phyloP scores from a whole-genome alignment of 2,329 filamentous ascomycete genomes.

The Fusarium guadeloupense region DNA sequence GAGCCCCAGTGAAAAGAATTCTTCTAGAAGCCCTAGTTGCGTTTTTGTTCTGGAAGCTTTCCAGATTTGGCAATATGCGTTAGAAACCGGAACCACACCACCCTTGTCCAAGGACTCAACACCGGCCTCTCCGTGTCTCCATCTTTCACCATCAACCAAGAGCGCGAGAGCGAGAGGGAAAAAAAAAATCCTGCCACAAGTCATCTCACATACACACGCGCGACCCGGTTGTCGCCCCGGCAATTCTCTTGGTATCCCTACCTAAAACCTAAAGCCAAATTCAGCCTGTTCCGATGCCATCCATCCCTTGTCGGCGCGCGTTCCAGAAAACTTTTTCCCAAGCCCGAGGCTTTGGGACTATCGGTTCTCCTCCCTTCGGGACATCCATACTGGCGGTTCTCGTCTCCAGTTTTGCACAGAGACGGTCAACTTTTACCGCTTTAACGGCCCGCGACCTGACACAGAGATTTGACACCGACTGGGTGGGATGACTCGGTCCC shows the following conservation, averaged over 20 bases:
- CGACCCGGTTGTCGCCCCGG: conserved; percentile 10
- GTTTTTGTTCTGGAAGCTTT: conserved; percentile 40
- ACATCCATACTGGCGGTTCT: conserved; percentile 15
- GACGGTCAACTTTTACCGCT: conserved; percentile 15
- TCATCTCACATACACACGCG: conserved; percentile 21
- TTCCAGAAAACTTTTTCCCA: conserved; percentile 30
- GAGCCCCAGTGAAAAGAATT: conserved; percentile 13
- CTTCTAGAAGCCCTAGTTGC: conserved; percentile 37
- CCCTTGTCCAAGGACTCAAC: conserved; percentile 23
- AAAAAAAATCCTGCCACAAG: conserved; percentile 23
- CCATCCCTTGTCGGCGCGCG: conserved; percentile 11
- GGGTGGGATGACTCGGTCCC: conserved; percentile 21
- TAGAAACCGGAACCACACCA: conserved; percentile 19
- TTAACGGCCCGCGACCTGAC: conserved; percentile 26
- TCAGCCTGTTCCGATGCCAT: conserved; percentile 19
- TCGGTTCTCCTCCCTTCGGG: conserved; percentile 16
- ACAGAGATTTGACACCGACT: conserved; percentile 7
- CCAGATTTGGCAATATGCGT: conserved; percentile 19
- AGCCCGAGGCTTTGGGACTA: conserved; percentile 19
- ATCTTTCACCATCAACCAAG: conserved; percentile 38
- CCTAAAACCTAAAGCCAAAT: conserved; percentile 7
- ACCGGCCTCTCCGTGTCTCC: conserved; percentile 44
- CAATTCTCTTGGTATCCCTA: conserved; percentile 3
- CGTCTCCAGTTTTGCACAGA: conserved; percentile 24
- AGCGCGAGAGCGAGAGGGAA: too few relatives aligned